Base-by-base conservation (phyloP, 1,284 basidiomycete species). In the Ustilago loliicola region DNA sequence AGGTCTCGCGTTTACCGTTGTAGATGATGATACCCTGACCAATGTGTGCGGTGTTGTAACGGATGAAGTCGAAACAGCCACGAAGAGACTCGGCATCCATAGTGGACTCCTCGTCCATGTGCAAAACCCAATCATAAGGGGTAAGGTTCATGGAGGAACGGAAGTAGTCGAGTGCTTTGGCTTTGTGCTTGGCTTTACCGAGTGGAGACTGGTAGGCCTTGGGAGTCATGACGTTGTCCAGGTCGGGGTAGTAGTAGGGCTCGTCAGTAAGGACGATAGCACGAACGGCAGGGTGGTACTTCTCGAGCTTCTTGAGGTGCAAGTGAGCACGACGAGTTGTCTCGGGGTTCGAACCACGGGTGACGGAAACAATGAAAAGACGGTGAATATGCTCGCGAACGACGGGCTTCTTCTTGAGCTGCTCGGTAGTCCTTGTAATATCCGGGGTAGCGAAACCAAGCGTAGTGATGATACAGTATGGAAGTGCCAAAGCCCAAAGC, bases 1-100 rank as follows among this genome's bases (percentile, higher is more conserved):
- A 88, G 17, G 86, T 85, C 81, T 87, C 85, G 19, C 72, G 52
- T 57, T 80, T 72, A 34, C 87, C 87, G 73, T 88, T 88, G 81
- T 88, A 88, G 45, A 87, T 80, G 59, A 88, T 88, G 69, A 88
- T 88, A 50, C 87, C 87, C 80, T 88, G 87, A 36, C 87, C 87
- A 67, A 87, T 87, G 70, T 87, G 86, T 40, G 86, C 87, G n/a
- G 84, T 82, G 29, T 87, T 87, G 82, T 82, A 76, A 34, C 87
- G 83, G 53, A 88, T 85, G 58, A 88, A 87, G 65, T 88, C 87
- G 50, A 88, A 78, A 79, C 86, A 87, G 60, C 87, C 82, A 52
- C 87, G 77, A 30, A 88, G 70, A 59, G 85, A 86, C 66, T 87
- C 87, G 63, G 83, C 87, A 65, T 88, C 87, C 65, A 87, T 87